Evolutionary conservation across 2,329 filamentous ascomycete species (phyloP).

Genomic region (Daldinia sp.): DNA sequence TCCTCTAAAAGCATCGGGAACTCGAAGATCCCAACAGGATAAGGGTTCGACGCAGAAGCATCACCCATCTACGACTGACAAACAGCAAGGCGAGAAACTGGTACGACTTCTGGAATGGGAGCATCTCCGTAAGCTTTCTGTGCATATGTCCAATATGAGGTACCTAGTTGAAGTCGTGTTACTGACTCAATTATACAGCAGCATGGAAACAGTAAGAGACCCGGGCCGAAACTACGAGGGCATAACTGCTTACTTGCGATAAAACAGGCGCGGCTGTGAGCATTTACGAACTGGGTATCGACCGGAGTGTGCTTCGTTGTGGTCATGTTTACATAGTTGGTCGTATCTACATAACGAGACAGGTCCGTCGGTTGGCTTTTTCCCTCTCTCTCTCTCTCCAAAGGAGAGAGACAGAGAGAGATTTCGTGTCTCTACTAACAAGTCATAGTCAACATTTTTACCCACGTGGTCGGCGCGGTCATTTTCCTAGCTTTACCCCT

Average conservation of each 20-base stretch:
- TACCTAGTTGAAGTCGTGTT: too few relatives aligned
- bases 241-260: not conserved
- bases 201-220: slow-evolving; percentile 2
- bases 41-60: not conserved
- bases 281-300: slow-evolving; percentile 44
- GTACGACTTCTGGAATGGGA: slow-evolving; percentile 4
- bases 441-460: slow-evolving; percentile 58
- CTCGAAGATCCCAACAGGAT: not conserved
- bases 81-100: not conserved
- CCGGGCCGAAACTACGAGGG: not conserved
- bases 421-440: not conserved
- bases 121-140: not conserved
- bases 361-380: slow-evolving; percentile 47
- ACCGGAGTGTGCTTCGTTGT: slow-evolving; percentile 30
- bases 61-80: not conserved
- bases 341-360: slow-evolving; percentile 54
- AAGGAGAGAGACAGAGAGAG: too few relatives aligned
- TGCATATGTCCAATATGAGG: not conserved
- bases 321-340: slow-evolving; percentile 49
- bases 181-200: not conserved
- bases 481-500: slow-evolving; percentile 56
- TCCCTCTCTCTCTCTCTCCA: too few relatives aligned
- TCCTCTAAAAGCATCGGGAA: not conserved
- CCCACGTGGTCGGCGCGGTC: slow-evolving; percentile 57
- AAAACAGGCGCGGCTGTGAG: slow-evolving; percentile 41